Evolutionary conservation across 495 filamentous ascomycete genomes (phyloP).

Genomic region (Parathielavia hyrcaniae): DNA sequence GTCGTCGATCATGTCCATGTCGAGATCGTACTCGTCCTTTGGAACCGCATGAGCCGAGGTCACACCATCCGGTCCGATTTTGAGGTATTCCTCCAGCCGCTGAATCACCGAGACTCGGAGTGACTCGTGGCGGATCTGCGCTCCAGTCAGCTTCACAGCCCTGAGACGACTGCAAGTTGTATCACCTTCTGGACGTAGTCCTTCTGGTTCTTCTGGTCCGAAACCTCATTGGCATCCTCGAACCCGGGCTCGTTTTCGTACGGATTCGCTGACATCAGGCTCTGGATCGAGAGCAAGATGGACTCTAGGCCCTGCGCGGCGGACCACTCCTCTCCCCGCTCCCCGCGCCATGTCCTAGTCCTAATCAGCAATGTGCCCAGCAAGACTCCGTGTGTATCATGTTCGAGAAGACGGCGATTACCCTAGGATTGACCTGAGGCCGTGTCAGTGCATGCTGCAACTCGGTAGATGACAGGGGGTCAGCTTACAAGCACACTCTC

Average conservation of each 20-base stretch:
- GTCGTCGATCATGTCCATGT: constrained; percentile 49
- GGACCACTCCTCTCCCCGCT: constrained; percentile 88
- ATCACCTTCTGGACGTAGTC: constrained; percentile 83
- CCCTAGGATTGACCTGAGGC: constrained; percentile 79
- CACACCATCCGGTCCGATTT: constrained; percentile 51
- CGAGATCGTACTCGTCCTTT: constrained; percentile 48
- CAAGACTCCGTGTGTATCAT: neutral
- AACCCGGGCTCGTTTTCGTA: constrained; percentile 96
- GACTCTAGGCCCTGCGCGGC: constrained; percentile 93
- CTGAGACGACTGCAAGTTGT: neutral
- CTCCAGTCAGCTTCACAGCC: constrained; percentile 12
- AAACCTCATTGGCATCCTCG: constrained; percentile 60
- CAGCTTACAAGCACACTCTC: constrained; percentile 80
- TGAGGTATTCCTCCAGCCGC: constrained; percentile 72
- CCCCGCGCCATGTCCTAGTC: constrained; percentile 82
- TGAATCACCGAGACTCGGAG: constrained; percentile 80
- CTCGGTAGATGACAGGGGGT: neutral
- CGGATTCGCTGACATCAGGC: constrained; percentile 86
- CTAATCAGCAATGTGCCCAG: constrained; percentile 25
- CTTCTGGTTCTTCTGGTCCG: constrained; percentile 68
- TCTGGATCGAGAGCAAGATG: constrained; percentile 91
- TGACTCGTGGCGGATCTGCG: constrained; percentile 84
- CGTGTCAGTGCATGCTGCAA: constrained; percentile 17
- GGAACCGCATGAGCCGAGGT: constrained; percentile 32
- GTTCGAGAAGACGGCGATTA: constrained; percentile 37